Evolutionary conservation across 306 rosid species (phyloP).

Genomic region (Cucurbita maxima): DNA sequence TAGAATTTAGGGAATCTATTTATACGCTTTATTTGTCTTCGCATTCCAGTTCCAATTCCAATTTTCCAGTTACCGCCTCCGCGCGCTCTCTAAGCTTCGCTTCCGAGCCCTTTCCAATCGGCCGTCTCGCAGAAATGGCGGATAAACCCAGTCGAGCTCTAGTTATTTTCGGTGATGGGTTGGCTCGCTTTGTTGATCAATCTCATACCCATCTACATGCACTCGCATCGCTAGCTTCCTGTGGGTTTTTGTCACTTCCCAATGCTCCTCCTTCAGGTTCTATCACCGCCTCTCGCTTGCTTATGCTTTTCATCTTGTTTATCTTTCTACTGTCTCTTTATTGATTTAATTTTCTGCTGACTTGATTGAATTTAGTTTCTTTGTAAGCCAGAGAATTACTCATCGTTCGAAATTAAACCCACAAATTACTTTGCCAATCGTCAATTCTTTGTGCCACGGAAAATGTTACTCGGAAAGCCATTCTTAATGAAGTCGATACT

Average conservation of each 20-base stretch:
- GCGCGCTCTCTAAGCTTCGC: neutral
- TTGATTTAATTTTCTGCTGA: too few species aligned
- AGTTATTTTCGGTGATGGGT: constrained; percentile 59
- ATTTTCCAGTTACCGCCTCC: neutral
- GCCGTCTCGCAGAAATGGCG: constrained; percentile 33
- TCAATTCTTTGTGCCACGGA: neutral
- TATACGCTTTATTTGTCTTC: neutral
- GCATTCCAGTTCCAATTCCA: neutral
- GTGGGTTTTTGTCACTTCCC: constrained; percentile 60
- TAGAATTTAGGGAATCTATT: too few species aligned
- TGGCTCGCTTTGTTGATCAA: constrained; percentile 36
- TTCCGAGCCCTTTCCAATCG: neutral
- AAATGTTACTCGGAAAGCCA: neutral
- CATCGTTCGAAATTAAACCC: neutral
- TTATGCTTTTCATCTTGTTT: neutral
- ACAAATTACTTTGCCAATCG: neutral
- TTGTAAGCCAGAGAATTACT: neutral
- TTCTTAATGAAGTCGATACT: neutral
- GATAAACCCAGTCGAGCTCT: constrained; percentile 80
- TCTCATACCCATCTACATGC: constrained; percentile 50
- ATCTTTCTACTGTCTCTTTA: neutral
- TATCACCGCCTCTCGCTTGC: neutral
- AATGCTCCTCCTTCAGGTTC: constrained; percentile 53
- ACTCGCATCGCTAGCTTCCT: constrained; percentile 48
- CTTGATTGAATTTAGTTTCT: neutral